Evolutionary conservation across 2,329 filamentous ascomycete genomes (phyloP).

Genomic region (Dactylellina parvicollis): DNA sequence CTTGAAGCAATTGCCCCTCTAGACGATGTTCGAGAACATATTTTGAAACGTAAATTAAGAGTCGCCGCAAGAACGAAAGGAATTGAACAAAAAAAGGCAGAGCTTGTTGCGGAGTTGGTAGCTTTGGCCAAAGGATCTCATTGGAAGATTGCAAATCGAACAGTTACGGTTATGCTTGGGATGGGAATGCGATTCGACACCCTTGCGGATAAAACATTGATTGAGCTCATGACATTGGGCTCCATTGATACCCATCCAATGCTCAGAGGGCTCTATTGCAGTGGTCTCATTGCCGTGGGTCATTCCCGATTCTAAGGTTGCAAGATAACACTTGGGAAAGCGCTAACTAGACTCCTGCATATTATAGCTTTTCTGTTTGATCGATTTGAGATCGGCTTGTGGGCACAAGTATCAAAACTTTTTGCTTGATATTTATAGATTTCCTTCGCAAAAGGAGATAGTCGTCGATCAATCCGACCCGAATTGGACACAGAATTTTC

Average conservation of each 20-base stretch:
- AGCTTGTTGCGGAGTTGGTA: slow-evolving; percentile 82
- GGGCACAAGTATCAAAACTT: slow-evolving; percentile 88
- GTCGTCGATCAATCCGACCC: slow-evolving; percentile 77
- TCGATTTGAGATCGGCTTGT: slow-evolving; percentile 86
- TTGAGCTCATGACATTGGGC: slow-evolving; percentile 82
- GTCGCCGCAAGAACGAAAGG: slow-evolving; percentile 25
- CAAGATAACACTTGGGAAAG: neutral
- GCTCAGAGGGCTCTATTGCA: slow-evolving; percentile 80
- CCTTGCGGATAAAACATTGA: slow-evolving; percentile 80
- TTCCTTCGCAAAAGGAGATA: slow-evolving; percentile 79
- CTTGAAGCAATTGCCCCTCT: slow-evolving; percentile 76
- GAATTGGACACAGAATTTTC: slow-evolving; percentile 79
- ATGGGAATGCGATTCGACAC: slow-evolving; percentile 91
- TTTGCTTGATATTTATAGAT: slow-evolving; percentile 79
- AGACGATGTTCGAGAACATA: slow-evolving; percentile 74
- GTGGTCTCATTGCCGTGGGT: slow-evolving; percentile 73
- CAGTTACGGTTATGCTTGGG: slow-evolving; percentile 88
- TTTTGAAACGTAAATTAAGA: slow-evolving; percentile 76
- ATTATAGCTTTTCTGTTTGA: slow-evolving; percentile 76
- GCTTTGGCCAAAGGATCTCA: slow-evolving; percentile 81
- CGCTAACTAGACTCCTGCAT: neutral
- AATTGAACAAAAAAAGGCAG: slow-evolving; percentile 85
- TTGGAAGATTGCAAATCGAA: slow-evolving; percentile 94
- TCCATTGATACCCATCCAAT: slow-evolving; percentile 91
- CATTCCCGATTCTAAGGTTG: slow-evolving; percentile 26